phyloP scores from a whole-genome alignment of 768 basidiomycete genomes.

The Leucogyrophana mollusca region DNA sequence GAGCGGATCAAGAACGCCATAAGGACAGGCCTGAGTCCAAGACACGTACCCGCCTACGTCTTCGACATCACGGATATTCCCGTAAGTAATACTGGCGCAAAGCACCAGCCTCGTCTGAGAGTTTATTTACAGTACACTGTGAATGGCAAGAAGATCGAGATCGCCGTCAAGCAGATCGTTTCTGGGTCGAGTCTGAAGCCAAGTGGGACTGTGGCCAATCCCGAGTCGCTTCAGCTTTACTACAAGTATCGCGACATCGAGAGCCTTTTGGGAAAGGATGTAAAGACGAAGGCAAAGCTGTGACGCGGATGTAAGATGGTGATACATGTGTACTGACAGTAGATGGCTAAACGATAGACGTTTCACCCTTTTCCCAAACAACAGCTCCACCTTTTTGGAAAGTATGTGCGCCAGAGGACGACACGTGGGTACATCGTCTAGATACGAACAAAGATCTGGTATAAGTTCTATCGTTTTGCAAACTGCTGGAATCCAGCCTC shows the following conservation, averaged over 20 bases:
- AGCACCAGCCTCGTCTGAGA: constrained; percentile 1
- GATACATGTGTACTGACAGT: too few relatives aligned
- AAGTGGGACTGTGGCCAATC: constrained; percentile 76
- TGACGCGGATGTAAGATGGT: not conserved
- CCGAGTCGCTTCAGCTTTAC: constrained; percentile 61
- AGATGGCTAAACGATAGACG: too few relatives aligned
- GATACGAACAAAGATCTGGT: too few relatives aligned
- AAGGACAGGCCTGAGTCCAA: constrained; percentile 55
- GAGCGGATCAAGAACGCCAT: constrained; percentile 56
- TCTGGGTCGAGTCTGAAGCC: constrained; percentile 64
- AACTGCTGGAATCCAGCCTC: too few relatives aligned
- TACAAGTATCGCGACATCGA: constrained; percentile 62
- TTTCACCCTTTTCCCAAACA: too few relatives aligned
- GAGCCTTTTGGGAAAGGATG: constrained; percentile 11
- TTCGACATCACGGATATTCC: constrained; percentile 68
- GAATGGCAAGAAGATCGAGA: constrained; percentile 78
- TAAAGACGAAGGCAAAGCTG: constrained; percentile 16
- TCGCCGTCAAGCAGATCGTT: constrained; percentile 75
- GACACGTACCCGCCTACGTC: constrained; percentile 74
- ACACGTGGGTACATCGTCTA: too few relatives aligned
- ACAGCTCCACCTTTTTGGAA: too few relatives aligned
- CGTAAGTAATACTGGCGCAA: constrained; percentile 37
- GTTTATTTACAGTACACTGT: constrained; percentile 57
- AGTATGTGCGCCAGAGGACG: too few relatives aligned
- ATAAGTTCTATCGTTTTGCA: too few relatives aligned